Percentiles rank a stretch among this genome's conserved stretches.
Conservation (phyloP, 2,329 filamentous ascomycete genomes). For the Botryosphaeria agaves region DNA sequence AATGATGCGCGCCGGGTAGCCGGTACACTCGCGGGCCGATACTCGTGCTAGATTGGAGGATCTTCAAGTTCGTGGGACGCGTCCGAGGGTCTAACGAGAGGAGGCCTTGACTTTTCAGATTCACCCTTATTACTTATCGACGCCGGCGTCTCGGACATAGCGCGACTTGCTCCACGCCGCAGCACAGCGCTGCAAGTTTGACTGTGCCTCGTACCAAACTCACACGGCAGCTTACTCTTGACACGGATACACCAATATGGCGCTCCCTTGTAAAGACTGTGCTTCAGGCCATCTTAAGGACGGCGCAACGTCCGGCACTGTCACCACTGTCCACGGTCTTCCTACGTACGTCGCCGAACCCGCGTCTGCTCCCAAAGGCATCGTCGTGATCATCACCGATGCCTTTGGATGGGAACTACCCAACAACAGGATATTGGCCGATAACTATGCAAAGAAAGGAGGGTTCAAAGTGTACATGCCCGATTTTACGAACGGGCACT, state of each 20-base stretch:
- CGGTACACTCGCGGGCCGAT: too few species aligned
- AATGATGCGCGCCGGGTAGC: too few species aligned
- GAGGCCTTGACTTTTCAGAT: too few species aligned
- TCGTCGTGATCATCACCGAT: constrained; percentile 21
- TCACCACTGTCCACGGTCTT: constrained; percentile 17
- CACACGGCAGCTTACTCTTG: too few species aligned
- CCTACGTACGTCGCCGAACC: constrained; percentile 19
- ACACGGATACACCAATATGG: constrained; percentile 6
- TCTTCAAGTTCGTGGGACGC: too few species aligned
- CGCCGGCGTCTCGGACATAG: too few species aligned
- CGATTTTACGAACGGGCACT: constrained; percentile 18
- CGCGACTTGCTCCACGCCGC: too few species aligned
- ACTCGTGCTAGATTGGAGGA: too few species aligned
- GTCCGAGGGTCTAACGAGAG: too few species aligned
- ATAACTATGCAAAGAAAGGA: constrained; percentile 16
- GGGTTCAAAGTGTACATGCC: constrained; percentile 14
- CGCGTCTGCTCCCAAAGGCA: constrained; percentile 13
- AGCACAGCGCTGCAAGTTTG: too few species aligned
- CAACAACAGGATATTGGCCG: constrained; percentile 19
- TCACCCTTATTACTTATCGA: too few species aligned
- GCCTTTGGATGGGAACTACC: constrained; percentile 18
- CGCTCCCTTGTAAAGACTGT: constrained; percentile 13
- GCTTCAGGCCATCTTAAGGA: constrained; percentile 18
- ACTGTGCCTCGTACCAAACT: too few species aligned
- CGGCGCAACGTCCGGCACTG: constrained; percentile 15